phyloP scores from a whole-genome alignment of 306 rosid genomes.

The Lablab purpureus region DNA sequence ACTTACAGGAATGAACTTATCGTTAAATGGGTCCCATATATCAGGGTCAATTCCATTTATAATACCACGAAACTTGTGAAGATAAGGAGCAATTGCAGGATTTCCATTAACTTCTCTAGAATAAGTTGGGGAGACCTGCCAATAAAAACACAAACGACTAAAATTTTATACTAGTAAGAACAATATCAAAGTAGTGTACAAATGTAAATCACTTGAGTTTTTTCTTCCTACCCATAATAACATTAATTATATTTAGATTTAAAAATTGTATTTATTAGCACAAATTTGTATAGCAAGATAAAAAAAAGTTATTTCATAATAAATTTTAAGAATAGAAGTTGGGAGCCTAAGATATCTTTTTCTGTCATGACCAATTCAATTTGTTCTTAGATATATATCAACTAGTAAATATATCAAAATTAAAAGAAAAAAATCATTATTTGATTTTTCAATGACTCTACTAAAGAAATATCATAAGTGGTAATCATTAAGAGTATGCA shows the following conservation, averaged over 20 bases:
- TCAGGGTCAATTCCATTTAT: slow-evolving; percentile 88
- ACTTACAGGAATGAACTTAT: slow-evolving; percentile 83
- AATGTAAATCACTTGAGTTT: slow-evolving; percentile 24
- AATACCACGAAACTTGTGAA: slow-evolving; percentile 82
- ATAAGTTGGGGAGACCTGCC: slow-evolving; percentile 77
- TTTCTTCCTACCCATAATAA: slow-evolving; percentile 19
- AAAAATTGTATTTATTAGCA: neutral
- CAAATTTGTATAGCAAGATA: neutral
- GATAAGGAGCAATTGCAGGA: slow-evolving; percentile 68
- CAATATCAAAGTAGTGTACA: neutral
- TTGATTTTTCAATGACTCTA: neutral
- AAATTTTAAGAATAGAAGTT: neutral
- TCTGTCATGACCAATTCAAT: neutral
- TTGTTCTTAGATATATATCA: neutral
- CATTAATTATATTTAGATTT: neutral
- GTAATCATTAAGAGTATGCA: neutral
- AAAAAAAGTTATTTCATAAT: neutral
- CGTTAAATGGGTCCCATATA: slow-evolving; percentile 83
- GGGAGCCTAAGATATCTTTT: neutral
- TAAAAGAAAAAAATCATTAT: neutral
- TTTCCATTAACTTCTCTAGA: slow-evolving; percentile 70
- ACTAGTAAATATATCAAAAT: neutral
- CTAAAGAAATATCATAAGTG: neutral
- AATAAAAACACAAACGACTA: slow-evolving; percentile 28
- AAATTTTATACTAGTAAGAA: neutral